Evolutionary conservation across 208 protist genomes (phyloP), one percentile per base, ranked within the genome.

Genomic region (Leishmania gerbilli): DNA sequence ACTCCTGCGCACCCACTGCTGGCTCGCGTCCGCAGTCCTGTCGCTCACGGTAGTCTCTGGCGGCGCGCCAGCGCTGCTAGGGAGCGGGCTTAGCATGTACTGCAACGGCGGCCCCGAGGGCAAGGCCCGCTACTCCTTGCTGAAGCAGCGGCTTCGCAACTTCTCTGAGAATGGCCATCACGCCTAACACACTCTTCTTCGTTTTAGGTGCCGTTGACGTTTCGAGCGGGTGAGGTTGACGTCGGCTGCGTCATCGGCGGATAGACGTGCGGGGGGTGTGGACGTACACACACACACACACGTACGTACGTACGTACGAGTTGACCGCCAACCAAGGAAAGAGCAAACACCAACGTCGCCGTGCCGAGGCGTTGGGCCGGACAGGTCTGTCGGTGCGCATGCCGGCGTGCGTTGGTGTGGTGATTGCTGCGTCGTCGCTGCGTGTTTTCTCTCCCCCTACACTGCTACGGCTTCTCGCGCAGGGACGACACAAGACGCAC

Each of bases 41-140:
- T 69, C 71, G 17, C 24, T 79, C 9, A 34, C 90, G 9, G 58
- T 96, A 19, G 81, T 84, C 1, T 91, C 82, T 71, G 92, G 92
- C 17, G 91, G 92, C 69, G 40, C 85, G 9, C 86, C 82, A 47
- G 84, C 90, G 42, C 58, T 93, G 9, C 21, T 88, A 9, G 92
- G 92, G 1, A 85, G 84, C 47, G 74, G 76, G 1, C 62, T 80
- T 8, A 85, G 84, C 65, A n/a, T 81, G 21, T 85, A 81, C 77
- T 80, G 49, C 72, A 74, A 71, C n/a, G 72, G 76, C 42, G 37
- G 69, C 17, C 49, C 77, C 5, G 84, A 86, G 47, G 92, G 90
- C 0, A 71, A 69, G 15, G 79, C 84, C 31, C 87, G 88, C 5
- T 95, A 95, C 71, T 31, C 65, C 1, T 55, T 40, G 5, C 74